A percentile compares a stretch with the other conserved stretches of the same genome.
Evolutionary conservation across 805 yeast species (phyloP).

Genomic region (Ogataea neopini): DNA sequence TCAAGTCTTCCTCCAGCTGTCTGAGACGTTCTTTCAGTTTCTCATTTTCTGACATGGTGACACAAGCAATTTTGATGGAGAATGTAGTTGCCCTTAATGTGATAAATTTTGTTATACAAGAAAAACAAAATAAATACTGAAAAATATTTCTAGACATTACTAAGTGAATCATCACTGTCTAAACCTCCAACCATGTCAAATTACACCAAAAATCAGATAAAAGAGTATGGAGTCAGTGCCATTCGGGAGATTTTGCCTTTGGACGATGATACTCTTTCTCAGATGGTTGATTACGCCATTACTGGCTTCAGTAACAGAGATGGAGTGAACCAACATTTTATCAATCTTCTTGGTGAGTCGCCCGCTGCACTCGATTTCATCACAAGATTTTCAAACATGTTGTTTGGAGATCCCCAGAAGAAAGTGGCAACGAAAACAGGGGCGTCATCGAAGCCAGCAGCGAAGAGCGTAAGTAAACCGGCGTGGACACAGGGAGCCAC

Average conservation of each 20-base stretch:
- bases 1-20: constrained; percentile 22
- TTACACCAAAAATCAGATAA: constrained; percentile 27
- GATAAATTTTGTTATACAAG: too few species aligned
- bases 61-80: too few species aligned
- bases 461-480: constrained; percentile 5
- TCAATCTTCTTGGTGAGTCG: constrained; percentile 57
- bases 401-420: constrained; percentile 33
- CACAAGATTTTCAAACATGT: constrained; percentile 42
- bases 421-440: constrained; percentile 4
- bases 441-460: neutral
- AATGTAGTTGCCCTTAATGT: too few species aligned
- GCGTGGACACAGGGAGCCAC: constrained; percentile 3
- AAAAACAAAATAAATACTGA: neutral
- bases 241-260: constrained; percentile 49
- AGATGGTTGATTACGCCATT: constrained; percentile 56
- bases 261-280: constrained; percentile 55
- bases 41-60: constrained; percentile 26
- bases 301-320: constrained; percentile 44
- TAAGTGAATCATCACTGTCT: neutral
- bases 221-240: constrained; percentile 23
- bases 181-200: constrained; percentile 23
- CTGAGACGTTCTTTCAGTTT: constrained; percentile 21
- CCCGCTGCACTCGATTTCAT: constrained; percentile 52
- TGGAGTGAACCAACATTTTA: constrained; percentile 52
- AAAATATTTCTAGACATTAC: neutral